phyloP scores from a whole-genome alignment of 2,329 filamentous ascomycete species.

The Thelonectria olida region DNA sequence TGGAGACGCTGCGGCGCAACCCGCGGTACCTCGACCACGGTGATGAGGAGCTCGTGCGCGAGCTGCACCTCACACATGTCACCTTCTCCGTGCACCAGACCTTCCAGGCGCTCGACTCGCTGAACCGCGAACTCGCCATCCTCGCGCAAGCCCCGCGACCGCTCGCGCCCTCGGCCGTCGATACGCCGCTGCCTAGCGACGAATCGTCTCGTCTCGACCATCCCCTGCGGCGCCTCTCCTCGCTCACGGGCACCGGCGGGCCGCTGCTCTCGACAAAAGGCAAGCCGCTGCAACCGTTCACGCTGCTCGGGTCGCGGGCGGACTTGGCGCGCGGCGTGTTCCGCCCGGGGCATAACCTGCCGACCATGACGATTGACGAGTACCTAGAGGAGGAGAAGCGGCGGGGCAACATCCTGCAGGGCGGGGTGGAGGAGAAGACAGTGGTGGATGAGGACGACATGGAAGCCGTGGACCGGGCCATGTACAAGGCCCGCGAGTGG shows the following conservation, averaged over 20 bases:
- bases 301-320: conserved; percentile 79
- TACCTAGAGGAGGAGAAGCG: conserved; percentile 91
- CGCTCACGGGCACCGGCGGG: conserved; percentile 68
- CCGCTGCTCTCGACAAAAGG: conserved; percentile 82
- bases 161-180: conserved; percentile 55
- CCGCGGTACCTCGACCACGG: conserved; percentile 66
- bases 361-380: conserved; percentile 98
- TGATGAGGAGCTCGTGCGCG: conserved; percentile 86
- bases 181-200: conserved; percentile 56
- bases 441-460: conserved; percentile 90
- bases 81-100: conserved; percentile 78
- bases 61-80: conserved; percentile 80
- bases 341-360: conserved; percentile 88
- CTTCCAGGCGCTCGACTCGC: conserved; percentile 86
- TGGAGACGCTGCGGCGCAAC: conserved; percentile 66
- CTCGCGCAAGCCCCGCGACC: conserved; percentile 76
- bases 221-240: conserved; percentile 61
- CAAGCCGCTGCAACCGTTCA: conserved; percentile 91
- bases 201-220: conserved; percentile 78
- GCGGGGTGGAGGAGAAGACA: conserved; percentile 79
- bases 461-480: conserved; percentile 88
- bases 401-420: conserved; percentile 89
- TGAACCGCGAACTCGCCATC: conserved; percentile 86
- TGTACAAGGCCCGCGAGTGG: conserved; percentile 93
- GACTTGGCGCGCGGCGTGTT: conserved; percentile 85